Percentiles rank a stretch among this genome's conserved stretches.
phyloP scores from a whole-genome alignment of 2,329 filamentous ascomycete species.

The Neobulgaria alba region DNA sequence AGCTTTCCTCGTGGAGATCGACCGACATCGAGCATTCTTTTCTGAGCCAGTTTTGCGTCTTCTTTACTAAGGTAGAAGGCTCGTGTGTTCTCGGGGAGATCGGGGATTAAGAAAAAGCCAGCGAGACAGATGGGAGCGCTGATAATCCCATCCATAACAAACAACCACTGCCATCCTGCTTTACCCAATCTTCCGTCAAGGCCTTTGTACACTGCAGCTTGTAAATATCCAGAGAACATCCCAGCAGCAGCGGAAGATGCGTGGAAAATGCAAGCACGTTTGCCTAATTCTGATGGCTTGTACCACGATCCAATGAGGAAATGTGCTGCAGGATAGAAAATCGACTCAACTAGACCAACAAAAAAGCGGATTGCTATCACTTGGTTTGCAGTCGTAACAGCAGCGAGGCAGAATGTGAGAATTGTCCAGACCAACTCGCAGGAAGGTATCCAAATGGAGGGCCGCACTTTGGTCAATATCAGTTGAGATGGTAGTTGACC shows the following conservation, averaged over 20 bases:
- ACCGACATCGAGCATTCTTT: conserved; percentile 22
- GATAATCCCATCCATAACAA: conserved; percentile 36
- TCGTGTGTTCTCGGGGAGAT: conserved; percentile 22
- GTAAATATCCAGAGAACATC: conserved; percentile 27
- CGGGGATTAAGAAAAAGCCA: conserved; percentile 25
- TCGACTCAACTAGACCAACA: background rate
- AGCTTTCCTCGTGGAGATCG: conserved; percentile 23
- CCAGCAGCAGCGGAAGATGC: background rate
- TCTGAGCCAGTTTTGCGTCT: conserved; percentile 15
- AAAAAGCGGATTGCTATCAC: background rate
- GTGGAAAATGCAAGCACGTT: background rate
- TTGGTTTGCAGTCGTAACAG: conserved; percentile 33
- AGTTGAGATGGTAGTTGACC: conserved; percentile 27
- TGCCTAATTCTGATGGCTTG: background rate
- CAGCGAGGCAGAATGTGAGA: conserved; percentile 35
- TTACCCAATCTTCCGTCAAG: conserved; percentile 34
- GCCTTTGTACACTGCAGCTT: conserved; percentile 16
- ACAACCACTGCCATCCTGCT: conserved; percentile 40
- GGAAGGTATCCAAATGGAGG: conserved; percentile 5
- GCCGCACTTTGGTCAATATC: conserved; percentile 13
- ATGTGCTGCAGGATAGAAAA: background rate
- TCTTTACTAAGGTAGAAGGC: conserved; percentile 20
- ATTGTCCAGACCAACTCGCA: conserved; percentile 5
- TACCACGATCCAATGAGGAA: background rate
- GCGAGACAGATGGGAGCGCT: conserved; percentile 25